phyloP scores from a whole-genome alignment of 805 yeast species.

The Wickerhamomyces silvicola region DNA sequence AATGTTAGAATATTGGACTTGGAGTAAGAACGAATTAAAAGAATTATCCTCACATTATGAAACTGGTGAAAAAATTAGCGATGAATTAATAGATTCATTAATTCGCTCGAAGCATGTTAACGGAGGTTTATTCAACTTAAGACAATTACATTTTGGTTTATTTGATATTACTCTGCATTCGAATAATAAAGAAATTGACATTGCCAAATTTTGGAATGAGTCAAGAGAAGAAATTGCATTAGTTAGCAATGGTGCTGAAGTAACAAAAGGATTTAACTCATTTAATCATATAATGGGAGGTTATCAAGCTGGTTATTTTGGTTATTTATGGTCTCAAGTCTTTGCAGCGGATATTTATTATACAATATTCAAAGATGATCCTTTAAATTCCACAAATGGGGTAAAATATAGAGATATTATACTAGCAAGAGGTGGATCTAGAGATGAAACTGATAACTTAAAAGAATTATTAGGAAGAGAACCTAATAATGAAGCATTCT shows the following conservation, averaged over 20 bases:
- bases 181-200: conserved; percentile 38
- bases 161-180: conserved; percentile 71
- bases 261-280: conserved; percentile 64
- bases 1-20: conserved; percentile 83
- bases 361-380: conserved; percentile 59
- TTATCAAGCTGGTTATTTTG: conserved; percentile 83
- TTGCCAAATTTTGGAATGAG: conserved; percentile 56
- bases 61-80: conserved; percentile 50
- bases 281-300: conserved; percentile 77
- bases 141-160: conserved; percentile 74
- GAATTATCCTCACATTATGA: conserved; percentile 58
- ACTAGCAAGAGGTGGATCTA: conserved; percentile 65
- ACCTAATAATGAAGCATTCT: conserved; percentile 69
- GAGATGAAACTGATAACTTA: conserved; percentile 61
- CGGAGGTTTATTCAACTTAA: conserved; percentile 62
- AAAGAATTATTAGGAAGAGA: conserved; percentile 66
- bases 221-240: conserved; percentile 57
- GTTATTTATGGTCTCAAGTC: conserved; percentile 80
- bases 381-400: conserved; percentile 59
- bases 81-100: conserved; percentile 49
- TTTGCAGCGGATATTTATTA: conserved; percentile 81
- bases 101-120: conserved; percentile 67
- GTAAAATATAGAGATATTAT: conserved; percentile 62
- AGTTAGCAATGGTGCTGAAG: conserved; percentile 45
- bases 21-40: conserved; percentile 60